These are phyloP conservation scores for Mucor irregularis DNA, from an alignment of 371 early-diverging fungal genomes.

Conservation along the genomic window DNA sequence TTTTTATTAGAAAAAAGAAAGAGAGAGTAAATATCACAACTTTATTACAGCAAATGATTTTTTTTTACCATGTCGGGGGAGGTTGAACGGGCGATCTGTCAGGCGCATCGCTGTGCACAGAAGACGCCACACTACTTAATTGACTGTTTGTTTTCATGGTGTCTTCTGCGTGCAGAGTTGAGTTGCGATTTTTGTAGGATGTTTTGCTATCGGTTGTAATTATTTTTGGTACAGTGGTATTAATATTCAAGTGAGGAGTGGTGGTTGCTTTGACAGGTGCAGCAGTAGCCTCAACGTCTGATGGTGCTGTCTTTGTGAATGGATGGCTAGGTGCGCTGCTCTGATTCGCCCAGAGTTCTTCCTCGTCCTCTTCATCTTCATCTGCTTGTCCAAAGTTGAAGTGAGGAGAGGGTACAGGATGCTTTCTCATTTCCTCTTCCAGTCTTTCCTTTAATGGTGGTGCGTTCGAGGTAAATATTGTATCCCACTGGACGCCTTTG, in stretches of 20 bases:
- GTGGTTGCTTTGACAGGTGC: not conserved
- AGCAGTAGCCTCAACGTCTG: not conserved
- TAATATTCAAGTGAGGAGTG: no score
- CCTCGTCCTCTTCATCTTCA: constrained; percentile 22
- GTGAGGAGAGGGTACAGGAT: constrained; percentile 21
- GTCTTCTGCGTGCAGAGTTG: not conserved
- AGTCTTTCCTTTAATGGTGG: constrained; percentile 31
- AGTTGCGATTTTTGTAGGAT: not conserved
- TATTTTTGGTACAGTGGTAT: not conserved
- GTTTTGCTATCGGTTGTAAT: not conserved
- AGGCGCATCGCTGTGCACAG: not conserved
- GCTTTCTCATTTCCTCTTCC: constrained; percentile 22
- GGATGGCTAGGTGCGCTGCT: not conserved
- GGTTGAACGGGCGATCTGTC: constrained; percentile 32
- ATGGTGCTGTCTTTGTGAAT: not conserved
- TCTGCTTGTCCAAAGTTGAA: constrained; percentile 4
- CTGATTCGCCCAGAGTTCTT: no score
- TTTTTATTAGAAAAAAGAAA: not conserved
- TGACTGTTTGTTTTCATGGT: constrained; percentile 1
- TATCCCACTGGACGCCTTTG: constrained; percentile 80
- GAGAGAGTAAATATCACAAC: not conserved
- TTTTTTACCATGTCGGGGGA: constrained; percentile 37
- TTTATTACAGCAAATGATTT: not conserved
- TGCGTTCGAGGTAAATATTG: constrained; percentile 47
- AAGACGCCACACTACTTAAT: constrained; percentile 6